Evolutionary conservation across 768 basidiomycete species (phyloP).

Genomic region (Suillus discolor): DNA sequence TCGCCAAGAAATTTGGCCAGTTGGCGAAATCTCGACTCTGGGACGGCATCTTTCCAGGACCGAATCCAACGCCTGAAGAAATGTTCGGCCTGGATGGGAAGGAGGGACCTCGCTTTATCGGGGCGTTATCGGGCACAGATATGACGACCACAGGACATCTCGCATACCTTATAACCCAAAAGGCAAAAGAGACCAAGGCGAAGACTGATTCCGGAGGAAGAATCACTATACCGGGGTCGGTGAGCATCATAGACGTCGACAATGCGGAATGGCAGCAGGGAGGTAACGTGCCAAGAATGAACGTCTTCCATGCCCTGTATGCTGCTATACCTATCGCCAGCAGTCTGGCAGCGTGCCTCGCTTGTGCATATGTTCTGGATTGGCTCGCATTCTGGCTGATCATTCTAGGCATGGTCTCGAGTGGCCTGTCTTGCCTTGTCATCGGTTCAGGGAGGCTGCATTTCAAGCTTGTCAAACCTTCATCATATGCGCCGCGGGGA

Average conservation of each 20-base stretch:
- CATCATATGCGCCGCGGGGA: constrained; percentile 21
- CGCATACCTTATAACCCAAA: constrained; percentile 28
- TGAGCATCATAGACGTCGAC: constrained; percentile 26
- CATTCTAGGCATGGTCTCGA: constrained; percentile 34
- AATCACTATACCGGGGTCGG: constrained; percentile 17
- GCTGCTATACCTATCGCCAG: constrained; percentile 26
- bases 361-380: constrained; percentile 30
- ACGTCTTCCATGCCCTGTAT: constrained; percentile 14
- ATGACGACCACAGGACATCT: constrained; percentile 34
- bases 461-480: constrained; percentile 20
- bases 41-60: constrained; percentile 36
- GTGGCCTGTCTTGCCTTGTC: constrained; percentile 31
- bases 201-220: constrained; percentile 16
- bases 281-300: constrained; percentile 9
- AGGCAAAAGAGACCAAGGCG: constrained; percentile 7
- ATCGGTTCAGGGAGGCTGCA: constrained; percentile 30
- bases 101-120: constrained; percentile 29
- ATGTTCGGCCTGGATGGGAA: constrained; percentile 33
- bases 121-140: constrained; percentile 29
- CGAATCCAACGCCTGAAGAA: constrained; percentile 26
- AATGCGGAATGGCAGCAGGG: constrained; percentile 23
- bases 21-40: constrained; percentile 32
- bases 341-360: constrained; percentile 26
- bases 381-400: constrained; percentile 36
- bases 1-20: constrained; percentile 36